A percentile compares a stretch with the other conserved stretches of the same genome.
These are phyloP conservation scores for Elsinoe australis DNA, from an alignment of 2,329 filamentous ascomycete genomes.

Conservation along the genomic window DNA sequence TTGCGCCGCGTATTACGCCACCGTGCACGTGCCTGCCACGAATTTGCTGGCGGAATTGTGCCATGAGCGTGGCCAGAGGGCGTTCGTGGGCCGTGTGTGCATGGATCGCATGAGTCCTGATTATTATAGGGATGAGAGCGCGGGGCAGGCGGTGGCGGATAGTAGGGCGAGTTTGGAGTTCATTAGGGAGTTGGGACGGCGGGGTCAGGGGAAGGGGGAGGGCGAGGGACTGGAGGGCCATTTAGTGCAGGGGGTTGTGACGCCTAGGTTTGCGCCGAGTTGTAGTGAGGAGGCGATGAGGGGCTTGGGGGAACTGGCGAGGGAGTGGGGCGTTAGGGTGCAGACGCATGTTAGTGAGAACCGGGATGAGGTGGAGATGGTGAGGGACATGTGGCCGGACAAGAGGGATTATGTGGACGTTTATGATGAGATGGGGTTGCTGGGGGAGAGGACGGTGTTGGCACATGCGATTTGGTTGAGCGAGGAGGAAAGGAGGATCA, in stretches of 20 bases:
- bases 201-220: no score
- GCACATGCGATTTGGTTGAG: slow-evolving; percentile 77
- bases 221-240: slow-evolving; percentile 49
- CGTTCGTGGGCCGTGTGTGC: slow-evolving; percentile 87
- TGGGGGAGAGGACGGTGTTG: slow-evolving; percentile 67
- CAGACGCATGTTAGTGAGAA: slow-evolving; percentile 94
- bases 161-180: slow-evolving; percentile 45
- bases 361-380: slow-evolving; percentile 61
- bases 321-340: slow-evolving; percentile 56
- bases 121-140: slow-evolving; percentile 69
- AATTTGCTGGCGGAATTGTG: slow-evolving; percentile 85
- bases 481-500: slow-evolving; percentile 56
- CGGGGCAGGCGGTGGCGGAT: slow-evolving; percentile 51
- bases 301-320: slow-evolving; percentile 57
- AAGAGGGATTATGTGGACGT: slow-evolving; percentile 61
- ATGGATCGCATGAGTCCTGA: slow-evolving; percentile 76
- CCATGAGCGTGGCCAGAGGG: slow-evolving; percentile 70
- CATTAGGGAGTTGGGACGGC: slow-evolving; percentile 60
- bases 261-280: slow-evolving; percentile 55
- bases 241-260: slow-evolving; percentile 72
- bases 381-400: slow-evolving; percentile 60
- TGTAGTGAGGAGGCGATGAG: slow-evolving; percentile 51
- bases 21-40: slow-evolving; percentile 77
- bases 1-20: slow-evolving; percentile 90
- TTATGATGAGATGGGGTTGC: slow-evolving; percentile 65